Evolutionary conservation across 495 filamentous ascomycete genomes (phyloP).

Genomic region (Lophium mytilinum): DNA sequence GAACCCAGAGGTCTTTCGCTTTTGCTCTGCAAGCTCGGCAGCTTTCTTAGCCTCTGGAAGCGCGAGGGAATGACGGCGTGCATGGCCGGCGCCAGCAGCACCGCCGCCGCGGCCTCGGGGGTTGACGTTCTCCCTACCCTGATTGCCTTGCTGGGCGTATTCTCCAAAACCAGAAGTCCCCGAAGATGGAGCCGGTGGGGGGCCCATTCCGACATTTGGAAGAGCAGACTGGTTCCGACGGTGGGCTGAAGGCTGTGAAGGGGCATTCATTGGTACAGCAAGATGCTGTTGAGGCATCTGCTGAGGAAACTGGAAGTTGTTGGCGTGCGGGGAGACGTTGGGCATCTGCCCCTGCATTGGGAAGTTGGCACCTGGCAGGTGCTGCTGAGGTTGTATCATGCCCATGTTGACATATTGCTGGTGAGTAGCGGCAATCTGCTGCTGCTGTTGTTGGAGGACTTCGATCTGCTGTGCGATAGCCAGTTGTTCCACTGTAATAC

Average conservation of each 20-base stretch:
- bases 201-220: slow-evolving; percentile 86
- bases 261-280: slow-evolving; percentile 62
- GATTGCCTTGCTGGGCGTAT: slow-evolving; percentile 50
- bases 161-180: slow-evolving; percentile 87
- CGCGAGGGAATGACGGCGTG: slow-evolving; percentile 89
- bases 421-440: slow-evolving; percentile 91
- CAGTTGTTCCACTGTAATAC: slow-evolving; percentile 73
- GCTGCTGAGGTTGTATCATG: slow-evolving; percentile 76
- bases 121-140: slow-evolving; percentile 60
- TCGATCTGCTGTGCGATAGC: slow-evolving; percentile 99
- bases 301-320: slow-evolving; percentile 84
- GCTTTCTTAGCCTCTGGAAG: slow-evolving; percentile 96
- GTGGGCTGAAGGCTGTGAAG: slow-evolving; percentile 75
- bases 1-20: slow-evolving; percentile 85
- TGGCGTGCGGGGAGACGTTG: slow-evolving; percentile 72
- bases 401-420: slow-evolving; percentile 98
- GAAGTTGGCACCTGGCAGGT: slow-evolving; percentile 60
- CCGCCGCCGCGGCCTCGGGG: slow-evolving; percentile 67
- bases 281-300: slow-evolving; percentile 62
- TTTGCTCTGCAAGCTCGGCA: slow-evolving; percentile 92
- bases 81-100: slow-evolving; percentile 67
- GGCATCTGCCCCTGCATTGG: slow-evolving; percentile 58
- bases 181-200: slow-evolving; percentile 93
- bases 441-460: slow-evolving; percentile 93
- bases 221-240: slow-evolving; percentile 97